Evolutionary conservation across 441 rosid species (phyloP).

Genomic region (Isatis lusitanica): DNA sequence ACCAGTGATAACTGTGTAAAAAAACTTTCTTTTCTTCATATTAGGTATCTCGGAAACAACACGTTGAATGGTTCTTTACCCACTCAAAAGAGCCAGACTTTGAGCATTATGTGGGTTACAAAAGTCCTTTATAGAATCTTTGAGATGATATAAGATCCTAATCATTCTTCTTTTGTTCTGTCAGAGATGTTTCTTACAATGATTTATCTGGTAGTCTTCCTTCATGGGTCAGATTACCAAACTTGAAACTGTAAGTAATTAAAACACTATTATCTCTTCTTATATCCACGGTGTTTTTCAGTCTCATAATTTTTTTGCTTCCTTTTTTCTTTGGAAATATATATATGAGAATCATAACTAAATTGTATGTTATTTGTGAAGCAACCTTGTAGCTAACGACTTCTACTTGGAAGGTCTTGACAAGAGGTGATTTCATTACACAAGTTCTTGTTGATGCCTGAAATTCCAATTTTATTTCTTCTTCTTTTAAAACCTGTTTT

Average conservation of each 20-base stretch:
- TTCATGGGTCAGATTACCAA: slow-evolving; percentile 46
- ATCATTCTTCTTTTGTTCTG: slow-evolving; percentile 3
- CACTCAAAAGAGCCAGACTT: slow-evolving; percentile 39
- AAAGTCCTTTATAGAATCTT: slow-evolving; percentile 28
- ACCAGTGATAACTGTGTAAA: neutral
- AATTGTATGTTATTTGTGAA: slow-evolving; percentile 32
- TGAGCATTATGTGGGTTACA: slow-evolving; percentile 44
- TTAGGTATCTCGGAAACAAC: slow-evolving; percentile 48
- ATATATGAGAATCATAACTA: too few relatives aligned
- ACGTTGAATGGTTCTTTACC: slow-evolving; percentile 53
- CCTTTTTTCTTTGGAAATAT: too few relatives aligned
- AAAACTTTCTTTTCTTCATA: neutral
- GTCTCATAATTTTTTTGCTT: neutral
- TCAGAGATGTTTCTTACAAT: slow-evolving; percentile 72
- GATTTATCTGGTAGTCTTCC: slow-evolving; percentile 58
- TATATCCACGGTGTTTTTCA: neutral
- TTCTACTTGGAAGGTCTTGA: slow-evolving; percentile 42
- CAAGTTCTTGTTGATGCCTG: neutral
- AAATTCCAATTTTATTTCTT: neutral
- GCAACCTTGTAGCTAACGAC: slow-evolving; percentile 65
- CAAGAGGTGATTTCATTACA: slow-evolving; percentile 43
- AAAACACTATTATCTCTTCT: neutral
- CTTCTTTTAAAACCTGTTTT: neutral
- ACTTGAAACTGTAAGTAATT: slow-evolving; percentile 46
- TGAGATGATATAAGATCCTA: neutral